Conservation (phyloP, 352 stramenopile genomes). For the Phytophthora foliorum region DNA sequence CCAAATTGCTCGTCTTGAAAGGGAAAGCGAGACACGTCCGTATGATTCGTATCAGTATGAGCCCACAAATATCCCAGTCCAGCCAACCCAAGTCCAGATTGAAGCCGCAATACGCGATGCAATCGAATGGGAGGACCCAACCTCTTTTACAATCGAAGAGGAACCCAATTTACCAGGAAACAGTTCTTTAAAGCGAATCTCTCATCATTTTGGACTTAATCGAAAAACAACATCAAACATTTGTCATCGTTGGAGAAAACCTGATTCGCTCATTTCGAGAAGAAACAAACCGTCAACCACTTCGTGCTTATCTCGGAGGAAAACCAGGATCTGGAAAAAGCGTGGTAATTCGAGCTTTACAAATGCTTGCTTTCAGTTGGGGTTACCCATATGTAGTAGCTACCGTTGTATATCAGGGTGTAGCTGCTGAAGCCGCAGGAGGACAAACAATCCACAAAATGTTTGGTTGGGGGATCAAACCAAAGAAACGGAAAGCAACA, state of each 20-base stretch:
- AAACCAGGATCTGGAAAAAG: slow-evolving; percentile 6
- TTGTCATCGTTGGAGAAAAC: neutral
- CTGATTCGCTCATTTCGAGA: slow-evolving; percentile 1
- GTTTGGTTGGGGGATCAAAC: slow-evolving; percentile 13
- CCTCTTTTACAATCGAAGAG: too few species aligned
- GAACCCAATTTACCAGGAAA: too few species aligned
- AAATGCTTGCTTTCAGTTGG: slow-evolving; percentile 1
- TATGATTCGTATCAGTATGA: too few species aligned
- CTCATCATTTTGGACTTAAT: slow-evolving; percentile 3
- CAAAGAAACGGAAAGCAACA: slow-evolving; percentile 1
- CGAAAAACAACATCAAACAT: slow-evolving; percentile 3
- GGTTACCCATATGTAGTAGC: slow-evolving; percentile 7
- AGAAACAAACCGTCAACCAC: slow-evolving; percentile 1
- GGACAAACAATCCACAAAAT: slow-evolving; percentile 13
- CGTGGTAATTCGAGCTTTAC: neutral
- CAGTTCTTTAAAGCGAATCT: neutral
- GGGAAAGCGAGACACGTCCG: too few species aligned
- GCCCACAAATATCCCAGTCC: too few species aligned
- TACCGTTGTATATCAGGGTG: too few species aligned
- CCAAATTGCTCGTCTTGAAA: too few species aligned
- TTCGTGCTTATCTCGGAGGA: slow-evolving; percentile 10
- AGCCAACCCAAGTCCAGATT: too few species aligned
- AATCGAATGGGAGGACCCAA: too few species aligned
- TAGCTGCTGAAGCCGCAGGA: too few species aligned
- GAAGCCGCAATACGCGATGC: too few species aligned